Conservation (phyloP, 2,329 filamentous ascomycete species). For the Pyrenophora tritici-repentis region DNA sequence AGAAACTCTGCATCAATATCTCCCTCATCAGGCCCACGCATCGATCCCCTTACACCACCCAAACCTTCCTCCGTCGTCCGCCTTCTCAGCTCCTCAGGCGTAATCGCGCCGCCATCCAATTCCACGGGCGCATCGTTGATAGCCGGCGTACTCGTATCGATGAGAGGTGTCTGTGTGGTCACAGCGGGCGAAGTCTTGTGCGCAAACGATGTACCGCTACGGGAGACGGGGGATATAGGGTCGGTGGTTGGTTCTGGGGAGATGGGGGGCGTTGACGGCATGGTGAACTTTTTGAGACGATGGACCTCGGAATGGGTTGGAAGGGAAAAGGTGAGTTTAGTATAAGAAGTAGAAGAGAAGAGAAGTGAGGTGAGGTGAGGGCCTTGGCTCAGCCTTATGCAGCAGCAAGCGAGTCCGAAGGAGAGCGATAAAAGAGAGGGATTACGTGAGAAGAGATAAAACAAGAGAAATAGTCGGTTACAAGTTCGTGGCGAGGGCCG, state of each 20-base stretch:
- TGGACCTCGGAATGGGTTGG: not conserved
- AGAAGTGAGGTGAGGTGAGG: too few species aligned
- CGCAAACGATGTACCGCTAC: constrained; percentile 29
- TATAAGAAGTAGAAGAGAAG: not conserved
- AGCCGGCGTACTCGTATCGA: constrained; percentile 47
- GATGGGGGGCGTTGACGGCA: constrained; percentile 19
- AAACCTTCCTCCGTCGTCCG: constrained; percentile 17
- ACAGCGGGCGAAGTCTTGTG: constrained; percentile 34
- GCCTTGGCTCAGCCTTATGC: too few species aligned
- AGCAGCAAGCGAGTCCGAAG: too few species aligned
- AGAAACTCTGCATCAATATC: constrained; percentile 39
- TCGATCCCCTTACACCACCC: not conserved
- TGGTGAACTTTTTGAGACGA: not conserved
- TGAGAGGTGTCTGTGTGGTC: constrained; percentile 36
- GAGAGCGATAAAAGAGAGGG: not conserved
- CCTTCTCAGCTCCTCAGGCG: constrained; percentile 29
- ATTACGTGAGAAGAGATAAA: too few species aligned
- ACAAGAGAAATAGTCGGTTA: too few species aligned
- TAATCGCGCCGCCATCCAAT: constrained; percentile 45
- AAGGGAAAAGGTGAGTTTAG: not conserved
- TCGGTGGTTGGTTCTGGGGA: constrained; percentile 13
- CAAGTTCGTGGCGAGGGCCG: not conserved
- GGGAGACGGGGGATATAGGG: constrained; percentile 32
- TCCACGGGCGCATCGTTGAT: constrained; percentile 53
- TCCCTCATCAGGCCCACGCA: constrained; percentile 32